phyloP scores from a whole-genome alignment of 331 rosid genomes.

The Cucumis variabilis region DNA sequence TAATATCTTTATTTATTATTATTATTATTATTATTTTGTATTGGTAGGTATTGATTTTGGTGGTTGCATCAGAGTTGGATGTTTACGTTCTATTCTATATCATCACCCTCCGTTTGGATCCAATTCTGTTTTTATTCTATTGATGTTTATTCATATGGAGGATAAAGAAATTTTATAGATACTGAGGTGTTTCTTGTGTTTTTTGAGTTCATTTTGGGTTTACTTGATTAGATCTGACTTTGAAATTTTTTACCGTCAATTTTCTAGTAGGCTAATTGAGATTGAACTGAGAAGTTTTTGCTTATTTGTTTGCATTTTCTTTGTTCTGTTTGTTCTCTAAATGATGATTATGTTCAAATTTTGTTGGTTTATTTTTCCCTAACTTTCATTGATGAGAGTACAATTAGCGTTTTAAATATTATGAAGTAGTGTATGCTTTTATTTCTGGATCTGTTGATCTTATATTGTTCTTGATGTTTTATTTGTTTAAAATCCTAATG shows the following conservation, averaged over 20 bases:
- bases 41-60: too few relatives aligned
- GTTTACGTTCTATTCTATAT: too few relatives aligned
- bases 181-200: background rate
- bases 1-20: background rate
- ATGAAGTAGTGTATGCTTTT: background rate
- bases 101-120: background rate
- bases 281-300: background rate
- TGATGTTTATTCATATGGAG: background rate
- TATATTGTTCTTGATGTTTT: background rate
- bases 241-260: slow-evolving; percentile 21
- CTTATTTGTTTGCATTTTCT: background rate
- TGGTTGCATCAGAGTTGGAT: too few relatives aligned
- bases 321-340: background rate
- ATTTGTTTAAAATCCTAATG: background rate
- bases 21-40: background rate
- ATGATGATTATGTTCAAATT: background rate
- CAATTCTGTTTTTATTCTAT: background rate
- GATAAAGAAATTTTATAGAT: background rate
- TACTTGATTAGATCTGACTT: slow-evolving; percentile 22
- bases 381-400: background rate
- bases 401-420: background rate
- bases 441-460: background rate
- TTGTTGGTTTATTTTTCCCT: background rate
- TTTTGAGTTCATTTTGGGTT: background rate
- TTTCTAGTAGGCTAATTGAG: background rate